Evolutionary conservation across 352 stramenopile species (phyloP), one percentile per base, ranked within the genome.

Genomic region (Pythium rishiriense): DNA sequence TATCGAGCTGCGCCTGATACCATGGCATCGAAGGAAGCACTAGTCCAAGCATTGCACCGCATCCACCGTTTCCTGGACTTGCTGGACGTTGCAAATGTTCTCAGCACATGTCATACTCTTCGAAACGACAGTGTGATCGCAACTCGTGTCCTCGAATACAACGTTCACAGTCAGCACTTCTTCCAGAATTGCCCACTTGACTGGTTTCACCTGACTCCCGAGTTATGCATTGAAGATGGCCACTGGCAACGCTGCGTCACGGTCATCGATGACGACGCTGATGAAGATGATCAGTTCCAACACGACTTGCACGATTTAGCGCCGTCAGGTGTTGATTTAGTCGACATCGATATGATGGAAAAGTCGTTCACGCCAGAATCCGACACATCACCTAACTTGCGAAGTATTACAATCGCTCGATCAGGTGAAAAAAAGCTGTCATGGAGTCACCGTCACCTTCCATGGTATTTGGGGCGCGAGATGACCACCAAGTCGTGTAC

Each of bases 31-130:
- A n/a, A n/a, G n/a, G n/a, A n/a, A n/a, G n/a, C n/a, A n/a, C 6
- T 24, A 45, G 28, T 57, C 39, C 12, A 19, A 15, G 6, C 11
- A 15, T 28, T 25, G 9, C 49, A 35, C 25, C 49, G 49, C 3
- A 49, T 59, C 33, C 49, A 35, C 25, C 49, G 49, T 12, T 59
- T 59, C 33, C 37, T 59, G 4, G 52, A 59, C 5, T 31, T 59
- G 33, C 37, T 12, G 10, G 54, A 62, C 9, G 17, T 62, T 26
- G 26, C 24, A 19, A 28, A 39, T 42, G 3, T 52, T 4, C 37
- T 62, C 17, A 51, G 15, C 28, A 43, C 41, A 7, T 62, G 24
- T 21, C 37, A 25, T n/a, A 21, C 6, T 19, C 41, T 62, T 11
- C 54, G 41, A 11, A 26, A 41, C 10, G 6, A 47, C 26, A 26